Conservation (phyloP, 352 stramenopile genomes). For the Pythium oligandrum region DNA sequence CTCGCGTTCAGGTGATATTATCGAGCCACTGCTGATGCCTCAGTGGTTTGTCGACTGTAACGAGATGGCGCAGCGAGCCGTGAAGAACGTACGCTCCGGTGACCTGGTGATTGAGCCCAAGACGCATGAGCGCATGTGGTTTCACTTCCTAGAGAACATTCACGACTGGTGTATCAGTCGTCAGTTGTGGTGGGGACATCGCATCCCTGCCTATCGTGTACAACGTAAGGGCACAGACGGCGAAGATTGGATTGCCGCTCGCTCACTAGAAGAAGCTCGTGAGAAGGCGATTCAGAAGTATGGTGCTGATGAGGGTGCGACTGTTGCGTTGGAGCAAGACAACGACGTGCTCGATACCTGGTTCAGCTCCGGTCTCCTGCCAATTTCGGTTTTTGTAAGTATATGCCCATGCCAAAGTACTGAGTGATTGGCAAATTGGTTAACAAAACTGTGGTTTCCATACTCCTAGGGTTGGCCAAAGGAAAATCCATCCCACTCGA, state of each 20-base stretch:
- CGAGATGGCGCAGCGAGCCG: slow-evolving; percentile 92
- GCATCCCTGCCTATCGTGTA: slow-evolving; percentile 97
- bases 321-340: slow-evolving; percentile 94
- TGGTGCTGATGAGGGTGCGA: slow-evolving; percentile 39
- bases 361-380: slow-evolving; percentile 98
- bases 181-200: slow-evolving; percentile 99
- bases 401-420: background rate
- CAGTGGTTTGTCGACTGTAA: slow-evolving; percentile 99
- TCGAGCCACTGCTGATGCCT: slow-evolving; percentile 98
- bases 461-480: slow-evolving; percentile 90
- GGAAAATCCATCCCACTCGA: slow-evolving; percentile 38
- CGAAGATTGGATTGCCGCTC: slow-evolving; percentile 94
- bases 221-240: slow-evolving; percentile 49
- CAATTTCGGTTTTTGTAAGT: slow-evolving; percentile 72
- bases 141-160: slow-evolving; percentile 98
- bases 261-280: slow-evolving; percentile 88
- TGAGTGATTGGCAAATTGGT: no score
- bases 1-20: slow-evolving; percentile 97
- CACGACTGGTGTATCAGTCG: slow-evolving; percentile 98
- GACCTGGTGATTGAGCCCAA: slow-evolving; percentile 94
- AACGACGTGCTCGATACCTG: slow-evolving; percentile 99
- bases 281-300: slow-evolving; percentile 85
- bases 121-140: slow-evolving; percentile 93
- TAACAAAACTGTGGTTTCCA: no score
- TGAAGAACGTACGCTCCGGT: slow-evolving; percentile 93